Evolutionary conservation across 1,284 basidiomycete species (phyloP), one percentile per base, ranked within the genome.

Genomic region (Boletellus deceptivus): DNA sequence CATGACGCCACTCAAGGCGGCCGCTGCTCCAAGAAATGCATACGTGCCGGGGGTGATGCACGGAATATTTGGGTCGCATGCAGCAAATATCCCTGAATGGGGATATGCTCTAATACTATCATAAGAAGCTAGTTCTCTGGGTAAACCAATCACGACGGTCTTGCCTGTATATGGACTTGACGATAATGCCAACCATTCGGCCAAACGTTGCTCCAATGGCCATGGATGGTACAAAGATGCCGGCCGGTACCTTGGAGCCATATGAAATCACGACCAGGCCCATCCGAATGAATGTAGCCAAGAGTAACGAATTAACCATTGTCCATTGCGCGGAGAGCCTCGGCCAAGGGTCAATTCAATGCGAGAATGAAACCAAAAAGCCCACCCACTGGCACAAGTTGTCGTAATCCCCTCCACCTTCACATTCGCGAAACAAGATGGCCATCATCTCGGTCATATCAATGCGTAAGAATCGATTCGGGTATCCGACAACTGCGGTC

Each of bases 21-120:
- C 95, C 5, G 93, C 94, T 2, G 95, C 93, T 13, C 95, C 94
- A 14, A 98, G 78, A 62, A 98, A 90, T 0, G 95, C 95, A 70
- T 98, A 98, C 7, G 96, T 99, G 13, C 97, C 97, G 0, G 97
- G 97, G 0, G 96, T 98, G 63, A 99, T 99, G 64, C 97, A 99
- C 0, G 94, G 94, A 13, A 89, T 82, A 65, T 98, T 92, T 1
- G 93, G 93, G 27, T 83, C 80, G 66, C 97, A 99, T 31, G 89
- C 84, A 0, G 90, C 84, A 64, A 99, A 99, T 55, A 95, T 89
- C 1, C 91, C 86, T 33, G 88, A 88, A 24, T 83, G 73, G 0
- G 90, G 90, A 67, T 91, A 88, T 2, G 93, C 79, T 44, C 92
- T 96, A 29, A 51, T 42, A 24, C n/a, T 13, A 41, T 35, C 33